Evolutionary conservation across 2,329 filamentous ascomycete species (phyloP).

Genomic region (Nannizziopsis arthrosporioides): DNA sequence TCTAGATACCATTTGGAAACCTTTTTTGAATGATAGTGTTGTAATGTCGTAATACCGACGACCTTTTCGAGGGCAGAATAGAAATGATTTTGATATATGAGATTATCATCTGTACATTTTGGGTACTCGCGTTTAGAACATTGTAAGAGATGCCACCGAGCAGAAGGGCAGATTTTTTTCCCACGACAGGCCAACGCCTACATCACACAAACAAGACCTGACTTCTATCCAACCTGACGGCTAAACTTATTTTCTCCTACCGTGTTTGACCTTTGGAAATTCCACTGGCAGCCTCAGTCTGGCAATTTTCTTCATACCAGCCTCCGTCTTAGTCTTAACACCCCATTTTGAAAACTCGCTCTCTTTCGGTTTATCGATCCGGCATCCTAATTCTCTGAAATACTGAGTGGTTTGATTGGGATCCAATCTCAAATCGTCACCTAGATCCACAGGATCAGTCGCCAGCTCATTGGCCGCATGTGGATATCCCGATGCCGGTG

Average conservation of each 20-base stretch:
- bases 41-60: too few species aligned
- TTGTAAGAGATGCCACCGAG: not conserved
- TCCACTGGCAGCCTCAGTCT: slow-evolving; percentile 64
- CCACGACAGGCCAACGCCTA: not conserved
- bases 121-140: not conserved
- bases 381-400: slow-evolving; percentile 38
- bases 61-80: too few species aligned
- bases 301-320: slow-evolving; percentile 45
- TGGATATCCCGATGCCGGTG: slow-evolving; percentile 30
- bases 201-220: too few species aligned
- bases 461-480: slow-evolving; percentile 31
- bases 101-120: not conserved
- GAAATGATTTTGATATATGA: too few species aligned
- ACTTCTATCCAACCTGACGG: too few species aligned
- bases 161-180: not conserved
- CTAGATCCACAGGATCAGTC: slow-evolving; percentile 36
- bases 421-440: slow-evolving; percentile 35
- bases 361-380: slow-evolving; percentile 32
- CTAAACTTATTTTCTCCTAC: slow-evolving; percentile 18
- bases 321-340: slow-evolving; percentile 49
- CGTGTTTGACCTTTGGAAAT: slow-evolving; percentile 57
- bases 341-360: slow-evolving; percentile 33
- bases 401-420: slow-evolving; percentile 26
- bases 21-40: not conserved
- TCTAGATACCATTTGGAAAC: not conserved